Conservation (phyloP, 768 basidiomycete species). For the Amanita pseudoporphyria region DNA sequence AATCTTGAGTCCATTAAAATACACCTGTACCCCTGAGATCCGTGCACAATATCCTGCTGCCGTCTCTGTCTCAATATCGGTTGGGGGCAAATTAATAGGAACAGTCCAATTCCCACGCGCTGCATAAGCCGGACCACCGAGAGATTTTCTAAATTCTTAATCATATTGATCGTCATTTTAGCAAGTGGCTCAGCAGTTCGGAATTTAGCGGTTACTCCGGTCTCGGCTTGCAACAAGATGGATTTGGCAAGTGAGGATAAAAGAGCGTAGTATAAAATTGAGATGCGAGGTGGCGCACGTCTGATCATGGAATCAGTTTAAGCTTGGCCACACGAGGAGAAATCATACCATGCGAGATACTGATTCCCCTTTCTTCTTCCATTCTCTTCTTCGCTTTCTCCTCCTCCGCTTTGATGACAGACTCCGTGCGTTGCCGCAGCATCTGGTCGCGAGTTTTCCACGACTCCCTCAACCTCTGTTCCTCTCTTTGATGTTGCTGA, state of each 20-base stretch:
- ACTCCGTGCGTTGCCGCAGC: constrained; percentile 52
- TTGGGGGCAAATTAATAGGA: constrained; percentile 47
- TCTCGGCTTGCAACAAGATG: constrained; percentile 87
- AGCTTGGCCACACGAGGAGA: neutral
- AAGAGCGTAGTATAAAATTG: constrained; percentile 57
- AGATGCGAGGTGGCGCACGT: constrained; percentile 22
- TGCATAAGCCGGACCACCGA: constrained; percentile 74
- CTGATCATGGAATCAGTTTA: constrained; percentile 14
- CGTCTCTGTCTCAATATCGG: constrained; percentile 48
- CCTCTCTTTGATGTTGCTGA: constrained; percentile 34
- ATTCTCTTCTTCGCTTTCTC: constrained; percentile 41
- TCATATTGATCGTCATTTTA: constrained; percentile 60
- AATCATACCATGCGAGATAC: constrained; percentile 56
- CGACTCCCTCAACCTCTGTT: constrained; percentile 30
- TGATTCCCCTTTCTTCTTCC: constrained; percentile 49
- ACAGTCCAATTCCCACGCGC: constrained; percentile 82
- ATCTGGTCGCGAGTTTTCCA: constrained; percentile 46
- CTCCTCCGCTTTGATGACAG: constrained; percentile 52
- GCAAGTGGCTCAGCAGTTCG: constrained; percentile 80
- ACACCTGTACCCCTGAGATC: constrained; percentile 76
- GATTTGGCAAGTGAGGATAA: constrained; percentile 82
- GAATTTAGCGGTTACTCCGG: constrained; percentile 84
- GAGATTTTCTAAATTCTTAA: constrained; percentile 50
- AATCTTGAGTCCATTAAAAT: constrained; percentile 61
- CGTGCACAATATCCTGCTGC: constrained; percentile 54